A percentile compares a stretch with the other conserved stretches of the same genome.
Evolutionary conservation across 2,329 filamentous ascomycete species (phyloP).

Genomic region (Penicillium sp.): DNA sequence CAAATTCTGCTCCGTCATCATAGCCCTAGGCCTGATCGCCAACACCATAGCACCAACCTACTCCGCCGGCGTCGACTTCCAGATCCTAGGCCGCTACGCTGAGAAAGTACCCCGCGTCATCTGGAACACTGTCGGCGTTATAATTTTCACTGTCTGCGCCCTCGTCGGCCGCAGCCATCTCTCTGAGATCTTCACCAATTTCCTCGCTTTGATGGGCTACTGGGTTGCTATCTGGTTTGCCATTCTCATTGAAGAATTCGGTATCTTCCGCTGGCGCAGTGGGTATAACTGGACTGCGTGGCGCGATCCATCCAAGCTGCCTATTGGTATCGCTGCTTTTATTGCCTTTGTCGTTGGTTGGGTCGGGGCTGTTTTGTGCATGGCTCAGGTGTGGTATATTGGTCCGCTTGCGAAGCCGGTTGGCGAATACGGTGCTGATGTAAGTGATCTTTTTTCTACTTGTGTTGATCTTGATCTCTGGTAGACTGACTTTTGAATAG

Average conservation of each 20-base stretch:
- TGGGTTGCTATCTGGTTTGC: constrained; percentile 64
- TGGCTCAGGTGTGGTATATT: constrained; percentile 67
- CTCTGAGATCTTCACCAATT: constrained; percentile 63
- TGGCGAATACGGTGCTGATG: constrained; percentile 55
- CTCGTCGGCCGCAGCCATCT: constrained; percentile 59
- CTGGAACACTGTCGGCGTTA: constrained; percentile 59
- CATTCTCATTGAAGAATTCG: constrained; percentile 56
- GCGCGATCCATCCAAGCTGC: constrained; percentile 56
- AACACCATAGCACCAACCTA: constrained; percentile 65
- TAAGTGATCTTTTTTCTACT: constrained; percentile 29
- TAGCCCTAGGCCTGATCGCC: constrained; percentile 60
- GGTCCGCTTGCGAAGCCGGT: constrained; percentile 58
- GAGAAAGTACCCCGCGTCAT: constrained; percentile 58
- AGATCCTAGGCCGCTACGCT: constrained; percentile 58
- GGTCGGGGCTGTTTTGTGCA: constrained; percentile 61
- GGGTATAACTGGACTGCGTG: constrained; percentile 59
- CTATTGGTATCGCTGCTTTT: constrained; percentile 59
- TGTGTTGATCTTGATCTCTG: too few species aligned
- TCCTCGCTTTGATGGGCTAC: constrained; percentile 66
- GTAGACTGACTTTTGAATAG: constrained; percentile 12
- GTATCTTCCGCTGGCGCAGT: constrained; percentile 54
- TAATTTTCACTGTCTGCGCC: constrained; percentile 62
- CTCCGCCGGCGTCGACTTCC: constrained; percentile 62
- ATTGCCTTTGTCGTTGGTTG: constrained; percentile 61
- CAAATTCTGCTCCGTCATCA: constrained; percentile 61